Base-by-base conservation (phyloP, 768 basidiomycete genomes). In the Suillus tomentosus region DNA sequence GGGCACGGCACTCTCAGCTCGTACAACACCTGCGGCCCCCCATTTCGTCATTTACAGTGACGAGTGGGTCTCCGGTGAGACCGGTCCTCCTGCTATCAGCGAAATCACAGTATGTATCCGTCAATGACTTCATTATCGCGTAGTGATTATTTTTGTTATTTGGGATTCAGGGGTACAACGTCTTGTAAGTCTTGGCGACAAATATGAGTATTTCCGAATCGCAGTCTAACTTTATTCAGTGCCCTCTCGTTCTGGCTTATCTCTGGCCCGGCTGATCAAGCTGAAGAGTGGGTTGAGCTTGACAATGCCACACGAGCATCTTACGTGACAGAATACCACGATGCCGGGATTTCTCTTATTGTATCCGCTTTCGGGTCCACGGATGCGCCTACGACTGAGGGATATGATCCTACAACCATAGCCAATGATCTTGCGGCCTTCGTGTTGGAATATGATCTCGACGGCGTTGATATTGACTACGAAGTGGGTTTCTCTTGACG, bases 381-480 rank as follows among this genome's bases (percentile, higher is more conserved):
- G 7, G 84, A 87, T 69, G 76, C 78, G 22, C 89, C 89, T 4
- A 90, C 88, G 9, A 79, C 82, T 11, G 75, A 69, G 13, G 81
- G 82, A 53, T 84, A 83, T n/a, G 86, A 91, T 72, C 86, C 90
- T 22, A 76, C 85, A 8, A 76, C 77, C 8, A 84, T 85, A 17
- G 90, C 90, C 1, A 84, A 86, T 65, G 84, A 82, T 2, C 80
- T 91, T 72, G 88, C 89, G 0, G 81, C 81, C 14, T 92, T 81
- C 79, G 89, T 91, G 10, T 85, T 82, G 64, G 67, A 85, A 68
- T 88, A 81, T 64, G 74, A 78, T 56, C 75, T 91, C 19, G 89
- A 91, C 68, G 90, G 90, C 56, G 84, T 90, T 31, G 89, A 91
- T 70, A 86, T 92, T 42, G 89, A 91, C 72, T 91, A 90, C 69